Base-by-base conservation (phyloP, 768 basidiomycete genomes). In the Rubroboletus satanas region DNA sequence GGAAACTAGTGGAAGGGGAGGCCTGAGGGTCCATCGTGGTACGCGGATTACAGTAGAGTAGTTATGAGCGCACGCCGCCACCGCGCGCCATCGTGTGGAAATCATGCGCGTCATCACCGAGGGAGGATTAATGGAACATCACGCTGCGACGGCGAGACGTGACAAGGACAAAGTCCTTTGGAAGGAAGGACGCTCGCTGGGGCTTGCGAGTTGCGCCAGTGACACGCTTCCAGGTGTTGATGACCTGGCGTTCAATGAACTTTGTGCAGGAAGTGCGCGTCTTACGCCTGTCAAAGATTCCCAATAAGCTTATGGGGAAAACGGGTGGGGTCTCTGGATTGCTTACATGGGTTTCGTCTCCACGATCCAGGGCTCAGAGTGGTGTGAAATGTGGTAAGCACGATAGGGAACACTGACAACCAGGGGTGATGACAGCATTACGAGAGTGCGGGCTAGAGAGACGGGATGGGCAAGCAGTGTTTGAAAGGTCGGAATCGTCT, bases 141-240 rank as follows among this genome's bases (percentile, higher is more conserved):
- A 78, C 67, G 66, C 83, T 84, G 51, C 79, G 81, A 55, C 83
- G 76, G 51, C 78, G 76, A 33, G 72, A 65, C 10, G 79, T 85
- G 61, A 87, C 74, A 55, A 86, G 74, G 61, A 85, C 77, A 66
- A 87, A 87, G 64, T 83, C 84, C 23, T 77, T 76, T 31, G 81
- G 78, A 45, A 84, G 72, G 62, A 79, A 65, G 3, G 85, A 83
- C 6, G 76, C 74, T 39, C 82, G 79, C 26, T 78, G 75, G 33
- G 72, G 73, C 50, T 76, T 82, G 57, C 80, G 81, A 32, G 80
- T 76, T 31, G 73, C 71, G 23, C 76, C 72, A 26, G 83, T 85
- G 62, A 87, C 68, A 37, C 76, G 70, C 63, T 87, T 87, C 85
- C 85, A 87, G 10, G 78, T 74, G 41, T 75, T 71, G 50, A 87